Evolutionary conservation across 179 eudicot genomes (phyloP).

Genomic region (Gypsophila paniculata): DNA sequence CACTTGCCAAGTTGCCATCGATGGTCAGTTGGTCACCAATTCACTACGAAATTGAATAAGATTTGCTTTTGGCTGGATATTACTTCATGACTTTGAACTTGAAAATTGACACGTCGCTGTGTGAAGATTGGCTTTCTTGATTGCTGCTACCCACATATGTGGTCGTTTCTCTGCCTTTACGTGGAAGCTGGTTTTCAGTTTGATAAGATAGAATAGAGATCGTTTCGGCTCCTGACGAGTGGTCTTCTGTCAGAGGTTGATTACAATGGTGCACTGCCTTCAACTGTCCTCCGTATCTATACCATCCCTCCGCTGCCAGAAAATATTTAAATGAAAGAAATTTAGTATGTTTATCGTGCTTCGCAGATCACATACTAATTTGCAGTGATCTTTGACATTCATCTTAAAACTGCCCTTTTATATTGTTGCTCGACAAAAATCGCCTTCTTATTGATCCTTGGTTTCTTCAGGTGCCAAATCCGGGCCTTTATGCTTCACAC

Average conservation of each 20-base stretch:
- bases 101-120: not conserved
- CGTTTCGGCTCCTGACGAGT: too few relatives aligned
- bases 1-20: not conserved
- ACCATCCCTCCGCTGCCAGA: too few relatives aligned
- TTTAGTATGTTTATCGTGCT: not conserved
- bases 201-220: too few relatives aligned
- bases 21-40: not conserved
- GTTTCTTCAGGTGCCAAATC: slow-evolving; percentile 42
- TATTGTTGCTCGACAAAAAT: not conserved
- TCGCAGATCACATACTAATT: too few relatives aligned
- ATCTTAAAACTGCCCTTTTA: not conserved
- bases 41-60: not conserved
- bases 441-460: slow-evolving; percentile 15
- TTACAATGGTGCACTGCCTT: too few relatives aligned
- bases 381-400: not conserved
- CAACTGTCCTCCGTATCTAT: too few relatives aligned
- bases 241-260: too few relatives aligned
- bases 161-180: not conserved
- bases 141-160: not conserved
- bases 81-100: not conserved
- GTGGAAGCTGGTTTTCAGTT: too few relatives aligned
- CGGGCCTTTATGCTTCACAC: slow-evolving; percentile 67
- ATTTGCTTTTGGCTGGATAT: not conserved
- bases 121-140: not conserved
- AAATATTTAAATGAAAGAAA: too few relatives aligned